Evolutionary conservation across 768 basidiomycete genomes (phyloP).

Genomic region (Flagelloscypha sp.): DNA sequence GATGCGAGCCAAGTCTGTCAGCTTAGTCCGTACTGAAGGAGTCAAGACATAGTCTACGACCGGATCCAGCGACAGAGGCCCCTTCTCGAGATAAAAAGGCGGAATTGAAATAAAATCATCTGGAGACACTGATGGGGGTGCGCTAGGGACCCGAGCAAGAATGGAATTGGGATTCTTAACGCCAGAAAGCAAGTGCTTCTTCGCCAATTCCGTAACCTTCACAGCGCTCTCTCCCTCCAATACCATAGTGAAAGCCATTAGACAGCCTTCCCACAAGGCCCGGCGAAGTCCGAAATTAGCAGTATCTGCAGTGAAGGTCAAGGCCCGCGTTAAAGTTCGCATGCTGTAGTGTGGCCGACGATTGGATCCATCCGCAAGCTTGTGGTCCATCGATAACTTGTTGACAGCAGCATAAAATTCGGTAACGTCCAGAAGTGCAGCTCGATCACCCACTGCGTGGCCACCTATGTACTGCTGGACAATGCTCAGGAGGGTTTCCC

Average conservation of each 20-base stretch:
- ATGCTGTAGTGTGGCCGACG: conserved; percentile 93
- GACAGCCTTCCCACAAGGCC: conserved; percentile 89
- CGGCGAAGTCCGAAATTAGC: conserved; percentile 75
- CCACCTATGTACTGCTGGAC: conserved; percentile 84
- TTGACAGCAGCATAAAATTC: conserved; percentile 86
- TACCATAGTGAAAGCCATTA: conserved; percentile 98
- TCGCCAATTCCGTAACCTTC: conserved; percentile 58
- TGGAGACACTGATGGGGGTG: conserved; percentile 34
- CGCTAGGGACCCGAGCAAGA: conserved; percentile 57
- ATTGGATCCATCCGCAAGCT: conserved; percentile 90
- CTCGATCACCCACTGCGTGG: conserved; percentile 75
- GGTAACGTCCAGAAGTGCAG: conserved; percentile 81
- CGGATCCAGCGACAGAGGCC: conserved; percentile 53
- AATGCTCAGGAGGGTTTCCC: conserved; percentile 81
- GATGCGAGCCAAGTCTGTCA: conserved; percentile 91
- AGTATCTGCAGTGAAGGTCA: conserved; percentile 84
- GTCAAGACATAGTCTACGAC: conserved; percentile 89
- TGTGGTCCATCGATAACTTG: conserved; percentile 57
- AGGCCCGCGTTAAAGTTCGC: conserved; percentile 86
- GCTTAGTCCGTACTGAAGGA: conserved; percentile 87
- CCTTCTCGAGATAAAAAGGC: conserved; percentile 83
- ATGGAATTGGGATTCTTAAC: conserved; percentile 76
- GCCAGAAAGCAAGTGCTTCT: conserved; percentile 68
- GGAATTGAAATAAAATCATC: conserved; percentile 76
- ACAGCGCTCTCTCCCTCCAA: conserved; percentile 67